These are phyloP conservation scores for Canariomyces notabilis DNA, from an alignment of 2,329 filamentous ascomycete genomes.

Conservation along the genomic window DNA sequence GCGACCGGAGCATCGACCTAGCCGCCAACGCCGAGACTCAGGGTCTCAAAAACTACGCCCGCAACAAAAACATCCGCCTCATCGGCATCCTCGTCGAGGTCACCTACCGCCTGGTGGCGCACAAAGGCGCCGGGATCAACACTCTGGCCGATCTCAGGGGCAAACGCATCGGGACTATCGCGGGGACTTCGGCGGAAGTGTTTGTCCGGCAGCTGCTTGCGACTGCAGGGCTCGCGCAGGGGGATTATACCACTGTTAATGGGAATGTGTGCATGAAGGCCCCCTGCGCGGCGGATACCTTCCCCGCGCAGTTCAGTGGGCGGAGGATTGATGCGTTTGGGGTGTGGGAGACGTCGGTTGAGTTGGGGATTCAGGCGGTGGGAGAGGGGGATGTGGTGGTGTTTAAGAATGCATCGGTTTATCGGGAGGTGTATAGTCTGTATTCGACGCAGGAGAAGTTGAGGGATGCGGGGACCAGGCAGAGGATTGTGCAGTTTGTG, in stretches of 20 bases:
- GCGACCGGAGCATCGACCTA: constrained; percentile 27
- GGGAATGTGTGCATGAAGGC: constrained; percentile 27
- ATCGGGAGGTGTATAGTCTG: constrained; percentile 33
- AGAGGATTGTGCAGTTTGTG: constrained; percentile 30
- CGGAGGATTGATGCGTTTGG: constrained; percentile 30
- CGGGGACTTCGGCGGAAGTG: constrained; percentile 30
- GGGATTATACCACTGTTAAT: constrained; percentile 28
- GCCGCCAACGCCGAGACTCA: constrained; percentile 34
- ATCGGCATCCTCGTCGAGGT: constrained; percentile 32
- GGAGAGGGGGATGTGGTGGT: constrained; percentile 25
- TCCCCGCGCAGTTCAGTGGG: constrained; percentile 27
- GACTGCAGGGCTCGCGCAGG: constrained; percentile 25
- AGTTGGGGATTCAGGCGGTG: constrained; percentile 28
- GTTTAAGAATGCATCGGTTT: constrained; percentile 29
- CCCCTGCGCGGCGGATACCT: constrained; percentile 28
- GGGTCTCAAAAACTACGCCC: constrained; percentile 29
- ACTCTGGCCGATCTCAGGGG: constrained; percentile 29
- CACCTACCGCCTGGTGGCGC: constrained; percentile 32
- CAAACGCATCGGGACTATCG: constrained; percentile 31
- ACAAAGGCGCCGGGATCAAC: constrained; percentile 25
- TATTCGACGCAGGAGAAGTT: constrained; percentile 32
- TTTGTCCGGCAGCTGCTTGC: constrained; percentile 30
- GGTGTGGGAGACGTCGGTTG: constrained; percentile 33
- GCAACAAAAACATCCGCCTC: constrained; percentile 29
- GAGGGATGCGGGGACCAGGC: constrained; percentile 24